phyloP scores from a whole-genome alignment of 805 yeast genomes.

The Barnettozyma sp. region DNA sequence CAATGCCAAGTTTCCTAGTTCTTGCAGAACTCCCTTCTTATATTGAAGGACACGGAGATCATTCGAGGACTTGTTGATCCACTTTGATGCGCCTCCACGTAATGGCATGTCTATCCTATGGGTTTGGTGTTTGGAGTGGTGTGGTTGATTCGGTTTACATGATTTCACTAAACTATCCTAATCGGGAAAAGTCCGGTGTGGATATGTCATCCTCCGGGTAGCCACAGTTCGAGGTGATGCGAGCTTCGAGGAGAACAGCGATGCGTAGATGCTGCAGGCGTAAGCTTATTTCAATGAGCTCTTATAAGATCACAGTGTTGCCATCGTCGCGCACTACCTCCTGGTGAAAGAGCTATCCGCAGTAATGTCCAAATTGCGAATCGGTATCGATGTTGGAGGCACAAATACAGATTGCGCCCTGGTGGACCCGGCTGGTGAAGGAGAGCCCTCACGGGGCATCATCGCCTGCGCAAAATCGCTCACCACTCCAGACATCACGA shows the following conservation, averaged over 20 bases:
- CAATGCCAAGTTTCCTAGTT: too few relatives aligned
- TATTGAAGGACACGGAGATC: too few relatives aligned
- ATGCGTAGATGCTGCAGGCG: neutral
- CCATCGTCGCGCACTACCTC: neutral
- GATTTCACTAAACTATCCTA: conserved; percentile 10
- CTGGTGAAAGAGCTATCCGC: neutral
- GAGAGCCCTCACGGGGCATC: conserved; percentile 27
- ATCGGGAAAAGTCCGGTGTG: conserved; percentile 1
- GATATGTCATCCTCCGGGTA: neutral
- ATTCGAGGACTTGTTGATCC: too few relatives aligned
- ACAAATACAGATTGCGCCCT: conserved; percentile 41
- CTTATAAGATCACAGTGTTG: neutral
- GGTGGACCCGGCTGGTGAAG: conserved; percentile 28
- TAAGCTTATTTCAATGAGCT: too few relatives aligned
- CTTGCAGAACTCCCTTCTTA: too few relatives aligned
- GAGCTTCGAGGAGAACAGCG: too few relatives aligned
- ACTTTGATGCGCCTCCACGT: too few relatives aligned
- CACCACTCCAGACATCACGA: conserved; percentile 37
- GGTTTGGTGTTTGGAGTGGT: too few relatives aligned
- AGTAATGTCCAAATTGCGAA: conserved; percentile 17
- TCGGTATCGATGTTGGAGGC: conserved; percentile 44
- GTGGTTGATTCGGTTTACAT: neutral
- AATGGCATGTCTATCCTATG: too few relatives aligned
- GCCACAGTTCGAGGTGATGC: neutral
- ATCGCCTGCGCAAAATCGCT: conserved; percentile 33